Conservation (phyloP, 805 yeast species). For the Clavispora vitiphila region DNA sequence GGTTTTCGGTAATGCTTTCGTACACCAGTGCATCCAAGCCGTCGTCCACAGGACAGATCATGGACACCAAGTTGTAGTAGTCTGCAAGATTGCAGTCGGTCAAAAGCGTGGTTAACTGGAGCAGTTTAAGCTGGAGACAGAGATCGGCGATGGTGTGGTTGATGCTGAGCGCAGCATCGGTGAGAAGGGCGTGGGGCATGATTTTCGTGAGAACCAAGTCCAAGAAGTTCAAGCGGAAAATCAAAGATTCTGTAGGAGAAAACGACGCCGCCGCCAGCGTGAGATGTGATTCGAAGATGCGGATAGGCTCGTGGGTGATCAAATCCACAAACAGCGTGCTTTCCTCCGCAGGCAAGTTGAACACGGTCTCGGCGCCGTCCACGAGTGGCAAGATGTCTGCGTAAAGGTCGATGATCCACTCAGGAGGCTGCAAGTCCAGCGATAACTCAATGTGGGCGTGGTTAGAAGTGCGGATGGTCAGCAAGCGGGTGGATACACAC, state of each 20-base stretch:
- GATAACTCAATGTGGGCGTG: slow-evolving; percentile 38
- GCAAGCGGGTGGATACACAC: slow-evolving; percentile 25
- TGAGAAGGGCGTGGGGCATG: slow-evolving; percentile 40
- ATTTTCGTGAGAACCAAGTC: slow-evolving; percentile 56
- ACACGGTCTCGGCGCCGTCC: slow-evolving; percentile 37
- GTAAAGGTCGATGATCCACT: slow-evolving; percentile 70
- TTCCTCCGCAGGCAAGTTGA: slow-evolving; percentile 35
- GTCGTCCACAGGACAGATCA: slow-evolving; percentile 63
- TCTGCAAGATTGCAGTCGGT: slow-evolving; percentile 52
- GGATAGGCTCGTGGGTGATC: slow-evolving; percentile 45
- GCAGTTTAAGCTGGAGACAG: slow-evolving; percentile 35
- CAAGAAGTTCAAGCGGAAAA: slow-evolving; percentile 53
- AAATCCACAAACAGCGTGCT: slow-evolving; percentile 34
- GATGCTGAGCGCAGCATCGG: slow-evolving; percentile 30
- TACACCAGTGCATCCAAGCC: slow-evolving; percentile 58
- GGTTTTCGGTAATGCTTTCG: slow-evolving; percentile 59
- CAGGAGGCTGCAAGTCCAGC: slow-evolving; percentile 72
- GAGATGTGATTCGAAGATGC: slow-evolving; percentile 32
- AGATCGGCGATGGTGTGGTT: slow-evolving; percentile 29
- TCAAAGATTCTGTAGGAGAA: slow-evolving; percentile 29
- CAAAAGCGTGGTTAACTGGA: slow-evolving; percentile 46
- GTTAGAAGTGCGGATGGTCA: slow-evolving; percentile 30
- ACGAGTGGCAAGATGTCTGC: slow-evolving; percentile 56
- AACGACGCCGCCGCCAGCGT: slow-evolving; percentile 21
- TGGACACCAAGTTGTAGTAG: slow-evolving; percentile 58